Percentiles rank a stretch among this genome's conserved stretches.
phyloP scores from a whole-genome alignment of 2,329 filamentous ascomycete genomes.

The Penicillium freii region DNA sequence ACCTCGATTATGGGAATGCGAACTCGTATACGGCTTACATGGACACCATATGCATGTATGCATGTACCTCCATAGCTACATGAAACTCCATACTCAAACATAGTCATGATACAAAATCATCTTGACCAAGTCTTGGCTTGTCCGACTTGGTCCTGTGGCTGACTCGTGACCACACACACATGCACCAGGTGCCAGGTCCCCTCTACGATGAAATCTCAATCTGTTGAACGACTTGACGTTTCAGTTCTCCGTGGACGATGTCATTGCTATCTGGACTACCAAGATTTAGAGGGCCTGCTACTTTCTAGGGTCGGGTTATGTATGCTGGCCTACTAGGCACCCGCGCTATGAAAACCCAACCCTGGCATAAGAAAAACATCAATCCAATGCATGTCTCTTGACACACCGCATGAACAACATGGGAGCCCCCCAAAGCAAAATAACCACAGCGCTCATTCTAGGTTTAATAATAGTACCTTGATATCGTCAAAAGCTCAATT shows the following conservation, averaged over 20 bases:
- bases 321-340: background rate
- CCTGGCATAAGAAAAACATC: background rate
- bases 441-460: background rate
- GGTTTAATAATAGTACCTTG: background rate
- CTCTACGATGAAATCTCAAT: constrained; percentile 4
- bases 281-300: background rate
- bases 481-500: background rate
- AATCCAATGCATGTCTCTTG: background rate
- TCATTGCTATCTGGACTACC: background rate
- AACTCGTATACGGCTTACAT: background rate
- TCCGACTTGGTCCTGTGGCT: background rate
- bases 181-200: background rate
- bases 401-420: background rate
- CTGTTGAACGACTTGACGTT: background rate
- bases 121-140: background rate
- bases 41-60: background rate
- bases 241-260: background rate
- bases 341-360: background rate
- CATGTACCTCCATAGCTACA: background rate
- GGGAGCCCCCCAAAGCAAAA: background rate
- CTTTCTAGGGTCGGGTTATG: background rate
- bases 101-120: background rate
- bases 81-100: background rate
- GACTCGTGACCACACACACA: background rate
- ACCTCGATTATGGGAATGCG: background rate